Evolutionary conservation across 2,329 filamentous ascomycete species (phyloP), one percentile per base, ranked within the genome.

Genomic region (Colletotrichum plurivorum): DNA sequence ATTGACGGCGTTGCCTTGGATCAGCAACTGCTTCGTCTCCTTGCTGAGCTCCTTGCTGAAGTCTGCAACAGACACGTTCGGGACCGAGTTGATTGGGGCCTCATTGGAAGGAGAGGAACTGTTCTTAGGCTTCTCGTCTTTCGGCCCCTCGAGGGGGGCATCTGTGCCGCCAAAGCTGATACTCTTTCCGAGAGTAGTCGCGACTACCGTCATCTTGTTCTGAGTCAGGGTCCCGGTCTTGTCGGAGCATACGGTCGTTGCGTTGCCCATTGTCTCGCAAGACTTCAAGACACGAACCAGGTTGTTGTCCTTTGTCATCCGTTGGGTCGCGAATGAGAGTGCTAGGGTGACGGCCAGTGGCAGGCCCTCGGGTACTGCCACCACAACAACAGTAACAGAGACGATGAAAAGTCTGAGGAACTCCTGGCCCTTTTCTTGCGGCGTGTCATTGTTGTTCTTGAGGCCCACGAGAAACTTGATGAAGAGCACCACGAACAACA

Each of bases 401-500:
- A 89, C 87, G 65, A 92, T 91, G 58, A 91, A 87, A 58, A 90
- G 87, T 22, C 85, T 81, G 68, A 90, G 78, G 76, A 90, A 90
- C 43, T 84, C 76, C 73, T 90, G 87, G 3, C 87, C 90, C 76
- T 92, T 92, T 43, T 87, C 77, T 2, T 86, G 82, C 1, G 89
- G 82, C 0, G 81, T 79, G 0, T 73, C 78, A 25, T 74, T 58
- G 72, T 87, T 89, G 22, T 80, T 75, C 3, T 87, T 85, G 7
- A 94, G 84, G 18, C 85, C 80, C 36, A 87, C 92, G 22, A 93
- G 79, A 76, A 94, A 95, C 74, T 93, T 92, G 83, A 95, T 94
- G 74, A 95, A 89, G 8, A 94, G 83, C 7, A 94, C 92, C 57
- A 94, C 82, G 76, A 95, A 95, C n/a, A 95, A 84, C 10, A 95